Evolutionary conservation across 2,329 filamentous ascomycete genomes (phyloP).

Genomic region (Talaromyces albobiverticillius): DNA sequence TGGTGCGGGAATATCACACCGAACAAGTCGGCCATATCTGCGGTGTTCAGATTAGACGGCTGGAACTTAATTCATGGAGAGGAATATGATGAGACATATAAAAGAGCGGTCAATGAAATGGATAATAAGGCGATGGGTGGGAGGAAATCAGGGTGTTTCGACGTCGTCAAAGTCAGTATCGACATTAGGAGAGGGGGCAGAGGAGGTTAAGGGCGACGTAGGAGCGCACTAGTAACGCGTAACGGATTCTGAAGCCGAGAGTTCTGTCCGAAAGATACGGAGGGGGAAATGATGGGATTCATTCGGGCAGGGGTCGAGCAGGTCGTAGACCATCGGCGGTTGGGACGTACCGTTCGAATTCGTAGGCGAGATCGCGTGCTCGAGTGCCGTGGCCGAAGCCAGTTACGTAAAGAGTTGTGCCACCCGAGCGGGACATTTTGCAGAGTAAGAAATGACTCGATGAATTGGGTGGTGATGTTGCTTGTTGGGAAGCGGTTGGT

Average conservation of each 20-base stretch:
- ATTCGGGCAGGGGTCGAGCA: constrained; percentile 38
- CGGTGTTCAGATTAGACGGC: constrained; percentile 39
- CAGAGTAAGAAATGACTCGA: constrained; percentile 12
- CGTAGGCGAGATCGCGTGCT: constrained; percentile 98
- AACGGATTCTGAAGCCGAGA: constrained; percentile 13
- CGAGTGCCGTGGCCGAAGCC: constrained; percentile 98
- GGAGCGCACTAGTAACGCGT: constrained; percentile 11
- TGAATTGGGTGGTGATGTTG: constrained; percentile 11
- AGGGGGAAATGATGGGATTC: constrained; percentile 34
- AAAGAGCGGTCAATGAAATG: constrained; percentile 10
- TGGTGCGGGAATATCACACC: constrained; percentile 96
- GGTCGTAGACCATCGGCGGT: constrained; percentile 41
- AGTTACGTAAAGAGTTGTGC: constrained; percentile 95
- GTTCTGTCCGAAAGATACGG: constrained; percentile 14
- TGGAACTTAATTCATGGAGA: background rate
- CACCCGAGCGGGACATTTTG: constrained; percentile 79
- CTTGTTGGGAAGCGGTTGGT: constrained; percentile 15
- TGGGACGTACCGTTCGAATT: constrained; percentile 99
- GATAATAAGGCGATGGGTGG: constrained; percentile 16
- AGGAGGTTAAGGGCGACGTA: constrained; percentile 11
- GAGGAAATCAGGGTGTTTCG: constrained; percentile 14
- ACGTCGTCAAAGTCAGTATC: constrained; percentile 15
- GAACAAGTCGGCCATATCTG: constrained; percentile 95
- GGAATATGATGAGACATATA: constrained; percentile 11
- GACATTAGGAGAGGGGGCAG: constrained; percentile 2